These are phyloP conservation scores for Pseudozyma sp. DNA, from an alignment of 1,284 basidiomycete species.

Conservation along the genomic window DNA sequence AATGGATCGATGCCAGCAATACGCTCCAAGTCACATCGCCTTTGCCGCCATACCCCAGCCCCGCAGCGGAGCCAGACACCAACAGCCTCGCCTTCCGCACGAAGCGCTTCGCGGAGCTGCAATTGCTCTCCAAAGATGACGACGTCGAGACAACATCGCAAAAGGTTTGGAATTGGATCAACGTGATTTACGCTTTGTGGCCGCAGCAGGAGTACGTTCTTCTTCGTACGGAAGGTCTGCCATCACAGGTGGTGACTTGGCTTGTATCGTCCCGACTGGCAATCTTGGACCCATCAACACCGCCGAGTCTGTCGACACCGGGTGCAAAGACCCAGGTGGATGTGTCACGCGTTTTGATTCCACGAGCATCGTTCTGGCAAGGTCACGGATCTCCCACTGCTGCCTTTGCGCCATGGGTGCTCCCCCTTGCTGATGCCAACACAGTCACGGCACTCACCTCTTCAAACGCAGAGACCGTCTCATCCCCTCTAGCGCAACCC, in stretches of 20 bases:
- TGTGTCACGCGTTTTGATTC: slow-evolving; percentile 29
- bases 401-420: slow-evolving; percentile 41
- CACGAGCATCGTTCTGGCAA: slow-evolving; percentile 63
- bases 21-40: slow-evolving; percentile 41
- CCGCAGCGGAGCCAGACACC: slow-evolving; percentile 60
- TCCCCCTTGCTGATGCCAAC: slow-evolving; percentile 31
- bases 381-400: slow-evolving; percentile 37
- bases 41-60: slow-evolving; percentile 36
- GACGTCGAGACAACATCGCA: slow-evolving; percentile 2
- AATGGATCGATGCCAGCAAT: slow-evolving; percentile 32
- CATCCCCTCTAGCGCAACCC: slow-evolving; percentile 18
- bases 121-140: not conserved
- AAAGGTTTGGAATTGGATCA: slow-evolving; percentile 47
- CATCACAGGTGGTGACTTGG: slow-evolving; percentile 4
- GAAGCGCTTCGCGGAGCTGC: slow-evolving; percentile 34
- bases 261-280: slow-evolving; percentile 40
- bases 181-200: slow-evolving; percentile 55
- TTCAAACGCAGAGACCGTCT: slow-evolving; percentile 21
- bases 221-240: slow-evolving; percentile 11
- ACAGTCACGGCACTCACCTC: slow-evolving; percentile 22
- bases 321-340: slow-evolving; percentile 20
- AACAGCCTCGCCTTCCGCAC: slow-evolving; percentile 52
- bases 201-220: slow-evolving; percentile 51
- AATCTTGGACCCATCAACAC: slow-evolving; percentile 38
- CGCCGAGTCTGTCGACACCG: slow-evolving; percentile 5